Evolutionary conservation across 176 grass and related monocot species (phyloP), one percentile per base, ranked within the genome.

Genomic region (Oryza australiensis): DNA sequence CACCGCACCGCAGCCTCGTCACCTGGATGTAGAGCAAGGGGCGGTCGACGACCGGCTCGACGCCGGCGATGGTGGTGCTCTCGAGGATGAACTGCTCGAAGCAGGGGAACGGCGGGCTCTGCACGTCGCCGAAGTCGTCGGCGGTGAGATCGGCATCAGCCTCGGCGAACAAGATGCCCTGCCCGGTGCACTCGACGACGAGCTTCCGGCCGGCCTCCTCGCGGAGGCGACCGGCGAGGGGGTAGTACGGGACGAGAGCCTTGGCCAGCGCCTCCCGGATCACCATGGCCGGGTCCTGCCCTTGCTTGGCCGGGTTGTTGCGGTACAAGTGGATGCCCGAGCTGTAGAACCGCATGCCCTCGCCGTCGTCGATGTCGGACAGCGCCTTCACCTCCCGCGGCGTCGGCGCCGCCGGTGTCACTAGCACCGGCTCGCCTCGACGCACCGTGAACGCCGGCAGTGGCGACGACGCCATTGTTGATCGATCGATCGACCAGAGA

Each of bases 171-270:
- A 91, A 12, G 22, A 85, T 71, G 18, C 94, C 94, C 84, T 97
- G 89, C 0, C 64, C 91, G 14, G 9, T 75, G 82, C 91, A 97
- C 32, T 94, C 91, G 0, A 97, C 84, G 1, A 91, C 87, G 13
- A 97, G 91, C 82, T 93, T 97, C 59, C 84, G 5, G 0, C 69
- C 70, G 2, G 24, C 38, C 26, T 40, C 75, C 78, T 94, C 89
- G 5, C 91, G 80, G 27, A 94, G 79, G 18, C 94, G 77, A 18
- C 89, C 94, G 1, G 94, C 94, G 23, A 93, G 72, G 0, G 94
- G 91, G 45, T 97, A 90, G 82, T 97, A 97, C 0, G 86, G 88
- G 9, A 97, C 91, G 12, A 97, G 87, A 13, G 89, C 91, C 84
- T 22, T 26, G 0, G 89, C 87, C 5, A 94, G 73, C 16, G 91